Percentiles rank a stretch among this genome's conserved stretches.
Conservation (phyloP, 352 stramenopile genomes). For the Phytophthora brassicae region DNA sequence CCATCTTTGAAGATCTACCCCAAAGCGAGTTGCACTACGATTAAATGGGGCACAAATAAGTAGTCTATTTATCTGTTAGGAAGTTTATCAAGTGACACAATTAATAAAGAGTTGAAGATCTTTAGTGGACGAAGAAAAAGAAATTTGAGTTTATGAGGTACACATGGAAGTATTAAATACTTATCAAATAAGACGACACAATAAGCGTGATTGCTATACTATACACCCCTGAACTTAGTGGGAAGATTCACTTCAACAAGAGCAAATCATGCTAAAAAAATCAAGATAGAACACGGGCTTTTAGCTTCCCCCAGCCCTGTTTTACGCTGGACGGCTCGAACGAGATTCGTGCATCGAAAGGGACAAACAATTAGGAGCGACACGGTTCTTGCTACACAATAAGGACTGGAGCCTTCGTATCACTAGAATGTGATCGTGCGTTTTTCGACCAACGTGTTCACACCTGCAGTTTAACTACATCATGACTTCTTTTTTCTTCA, state of each 20-base stretch:
- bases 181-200: too few relatives aligned
- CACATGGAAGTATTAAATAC: too few relatives aligned
- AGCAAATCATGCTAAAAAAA: conserved; percentile 24
- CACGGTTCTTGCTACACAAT: too few relatives aligned
- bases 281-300: conserved; percentile 19
- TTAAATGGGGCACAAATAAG: conserved; percentile 28
- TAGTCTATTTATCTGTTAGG: conserved; percentile 36
- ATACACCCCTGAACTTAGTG: background rate
- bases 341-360: conserved; percentile 26
- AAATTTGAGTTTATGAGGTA: too few relatives aligned
- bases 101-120: conserved; percentile 3
- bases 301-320: background rate
- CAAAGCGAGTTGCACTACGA: conserved; percentile 31
- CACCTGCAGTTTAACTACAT: too few relatives aligned
- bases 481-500: too few relatives aligned
- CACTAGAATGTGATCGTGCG: too few relatives aligned
- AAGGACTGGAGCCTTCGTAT: too few relatives aligned
- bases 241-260: conserved; percentile 10
- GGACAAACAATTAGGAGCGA: background rate
- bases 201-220: too few relatives aligned
- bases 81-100: conserved; percentile 29
- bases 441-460: too few relatives aligned
- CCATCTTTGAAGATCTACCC: conserved; percentile 24
- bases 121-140: too few relatives aligned
- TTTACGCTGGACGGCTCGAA: conserved; percentile 17